Evolutionary conservation across 2,329 filamentous ascomycete species (phyloP).

Genomic region (Fusarium pseudograminearum): DNA sequence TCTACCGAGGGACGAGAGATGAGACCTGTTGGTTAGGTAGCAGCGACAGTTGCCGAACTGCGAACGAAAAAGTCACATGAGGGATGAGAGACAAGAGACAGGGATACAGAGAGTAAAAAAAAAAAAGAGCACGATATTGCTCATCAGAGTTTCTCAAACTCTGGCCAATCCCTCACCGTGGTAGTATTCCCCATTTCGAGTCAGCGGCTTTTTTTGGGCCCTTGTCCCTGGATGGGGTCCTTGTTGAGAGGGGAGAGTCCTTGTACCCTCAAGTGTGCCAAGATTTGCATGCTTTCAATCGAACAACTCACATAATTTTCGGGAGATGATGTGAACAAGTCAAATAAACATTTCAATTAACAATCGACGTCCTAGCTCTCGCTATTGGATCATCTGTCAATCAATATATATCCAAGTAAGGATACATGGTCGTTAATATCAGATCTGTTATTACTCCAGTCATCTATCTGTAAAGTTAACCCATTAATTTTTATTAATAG

Average conservation of each 20-base stretch:
- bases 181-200: neutral
- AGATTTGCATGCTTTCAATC: neutral
- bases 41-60: conserved; percentile 14
- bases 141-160: conserved; percentile 25
- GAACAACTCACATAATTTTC: neutral
- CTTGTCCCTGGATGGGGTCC: conserved; percentile 25
- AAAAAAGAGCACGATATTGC: neutral
- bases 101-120: neutral
- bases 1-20: conserved; percentile 25
- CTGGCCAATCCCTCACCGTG: neutral
- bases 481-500: neutral
- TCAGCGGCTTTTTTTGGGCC: conserved; percentile 23
- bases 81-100: conserved; percentile 1
- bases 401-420: neutral
- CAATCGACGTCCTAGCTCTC: neutral
- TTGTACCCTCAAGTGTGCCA: conserved; percentile 18
- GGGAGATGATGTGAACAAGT: neutral
- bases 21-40: conserved; percentile 6
- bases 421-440: neutral
- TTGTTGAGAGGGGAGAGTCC: neutral
- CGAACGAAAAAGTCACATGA: conserved; percentile 23
- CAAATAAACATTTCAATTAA: neutral
- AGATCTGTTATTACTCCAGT: neutral
- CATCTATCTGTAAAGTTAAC: neutral
- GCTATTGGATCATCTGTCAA: neutral